Evolutionary conservation across 2,329 filamentous ascomycete species (phyloP).

Genomic region (Aschersonia sp.): DNA sequence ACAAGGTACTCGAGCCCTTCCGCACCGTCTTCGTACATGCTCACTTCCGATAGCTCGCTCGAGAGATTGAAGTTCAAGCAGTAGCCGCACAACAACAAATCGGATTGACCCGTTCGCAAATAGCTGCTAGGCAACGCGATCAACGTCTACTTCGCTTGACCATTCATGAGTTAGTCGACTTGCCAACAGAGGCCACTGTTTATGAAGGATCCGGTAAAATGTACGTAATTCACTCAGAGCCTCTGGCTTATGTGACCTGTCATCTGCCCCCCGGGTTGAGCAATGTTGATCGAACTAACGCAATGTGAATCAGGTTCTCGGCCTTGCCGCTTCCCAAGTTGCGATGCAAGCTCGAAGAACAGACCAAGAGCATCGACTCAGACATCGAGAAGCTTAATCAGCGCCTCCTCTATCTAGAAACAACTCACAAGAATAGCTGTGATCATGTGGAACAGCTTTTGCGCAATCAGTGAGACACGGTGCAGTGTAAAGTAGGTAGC

Average conservation of each 20-base stretch:
- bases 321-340: slow-evolving; percentile 58
- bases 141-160: slow-evolving; percentile 81
- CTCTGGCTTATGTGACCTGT: background rate
- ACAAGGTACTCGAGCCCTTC: slow-evolving; percentile 51
- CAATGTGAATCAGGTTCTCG: slow-evolving; percentile 60
- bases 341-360: slow-evolving; percentile 58
- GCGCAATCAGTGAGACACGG: slow-evolving; percentile 24
- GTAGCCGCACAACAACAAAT: slow-evolving; percentile 86
- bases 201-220: slow-evolving; percentile 98
- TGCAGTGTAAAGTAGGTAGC: background rate
- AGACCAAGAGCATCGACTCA: slow-evolving; percentile 59
- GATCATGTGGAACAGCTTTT: slow-evolving; percentile 86
- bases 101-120: slow-evolving; percentile 68
- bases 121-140: slow-evolving; percentile 74
- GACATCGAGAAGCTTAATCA: slow-evolving; percentile 76
- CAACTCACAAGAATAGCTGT: slow-evolving; percentile 86
- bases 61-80: slow-evolving; percentile 88
- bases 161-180: slow-evolving; percentile 61
- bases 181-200: slow-evolving; percentile 63
- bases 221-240: slow-evolving; percentile 33
- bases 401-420: slow-evolving; percentile 84
- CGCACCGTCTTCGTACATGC: background rate
- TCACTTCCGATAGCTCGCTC: slow-evolving; percentile 51
- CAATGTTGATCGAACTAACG: background rate
- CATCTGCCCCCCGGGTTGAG: background rate